Base-by-base conservation (phyloP, 192 early-diverging fungal species). In the Entomortierella lignicola region DNA sequence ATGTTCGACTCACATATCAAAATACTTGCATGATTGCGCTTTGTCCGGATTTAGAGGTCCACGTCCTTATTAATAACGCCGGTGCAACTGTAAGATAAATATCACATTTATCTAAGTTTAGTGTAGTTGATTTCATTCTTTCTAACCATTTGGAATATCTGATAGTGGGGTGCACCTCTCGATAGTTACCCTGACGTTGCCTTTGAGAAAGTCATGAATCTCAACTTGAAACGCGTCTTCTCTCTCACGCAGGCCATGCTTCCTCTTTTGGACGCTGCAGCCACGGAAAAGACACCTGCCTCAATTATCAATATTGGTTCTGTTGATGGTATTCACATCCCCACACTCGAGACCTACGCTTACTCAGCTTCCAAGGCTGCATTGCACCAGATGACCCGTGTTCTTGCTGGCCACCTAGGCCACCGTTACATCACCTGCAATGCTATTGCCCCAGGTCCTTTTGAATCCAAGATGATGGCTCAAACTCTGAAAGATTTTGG, bases 261-360 rank as follows among this genome's bases (percentile, higher is more conserved):
- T 2, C 94, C 94, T 6, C 81, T 93, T 34, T 82, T 98, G 15
- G 84, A 87, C 52, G 88, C 87, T 32, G 89, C 81, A 8, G 86
- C 89, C 3, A 86, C 83, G 0, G 70, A 82, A n/a, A 70, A 86
- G 17, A 77, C 84, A 17, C 94, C 95, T 12, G 86, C 91, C 2
- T 84, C 91, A 21, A 89, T 98, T 32, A 97, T 98, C 84, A 98
- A 97, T 75, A 93, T 98, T 73, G 92, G 93, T 1, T 92, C 88
- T 7, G 85, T 95, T 68, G 91, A 91, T 41, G 90, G 92, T 8
- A 66, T 91, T 39, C 82, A 80, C 12, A 69, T 89, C 41, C 84
- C 89, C 0, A 48, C 47, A 8, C 72, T 73, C 31, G 83, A 90
- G 39, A 91, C 87, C 12, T 90, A 90, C 51, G 93, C 93, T 2